Percentiles rank a stretch among this genome's conserved stretches.
Conservation (phyloP, 768 basidiomycete species). For the Pholiota conissans region DNA sequence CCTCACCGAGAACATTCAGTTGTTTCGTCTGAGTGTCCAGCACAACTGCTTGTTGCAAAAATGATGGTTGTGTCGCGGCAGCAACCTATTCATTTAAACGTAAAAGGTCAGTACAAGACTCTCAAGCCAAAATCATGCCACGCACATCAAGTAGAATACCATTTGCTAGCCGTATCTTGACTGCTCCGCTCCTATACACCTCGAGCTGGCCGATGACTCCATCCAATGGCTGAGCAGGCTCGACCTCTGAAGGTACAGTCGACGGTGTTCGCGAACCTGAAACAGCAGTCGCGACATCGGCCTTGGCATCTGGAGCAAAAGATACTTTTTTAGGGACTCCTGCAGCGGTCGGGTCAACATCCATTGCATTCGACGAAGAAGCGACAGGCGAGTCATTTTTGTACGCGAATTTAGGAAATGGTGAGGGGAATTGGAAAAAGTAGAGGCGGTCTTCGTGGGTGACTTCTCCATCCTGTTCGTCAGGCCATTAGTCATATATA, state of each 20-base stretch:
- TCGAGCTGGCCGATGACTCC: slow-evolving; percentile 85
- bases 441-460: slow-evolving; percentile 69
- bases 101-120: background rate
- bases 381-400: slow-evolving; percentile 13
- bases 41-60: slow-evolving; percentile 84
- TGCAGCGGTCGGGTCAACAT: slow-evolving; percentile 33
- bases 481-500: slow-evolving; percentile 2
- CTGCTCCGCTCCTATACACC: slow-evolving; percentile 79
- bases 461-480: slow-evolving; percentile 40
- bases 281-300: slow-evolving; percentile 27
- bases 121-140: slow-evolving; percentile 2
- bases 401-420: slow-evolving; percentile 74
- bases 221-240: slow-evolving; percentile 45
- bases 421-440: slow-evolving; percentile 87
- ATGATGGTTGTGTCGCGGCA: slow-evolving; percentile 81
- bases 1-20: slow-evolving; percentile 78
- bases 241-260: slow-evolving; percentile 28
- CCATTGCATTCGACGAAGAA: slow-evolving; percentile 23
- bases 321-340: slow-evolving; percentile 51
- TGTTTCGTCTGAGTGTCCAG: slow-evolving; percentile 60
- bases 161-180: slow-evolving; percentile 83
- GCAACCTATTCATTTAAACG: slow-evolving; percentile 54
- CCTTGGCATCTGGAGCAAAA: slow-evolving; percentile 63
- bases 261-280: slow-evolving; percentile 24
- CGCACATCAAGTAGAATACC: slow-evolving; percentile 83